A percentile compares a stretch with the other conserved stretches of the same genome.
Conservation (phyloP, 2,329 filamentous ascomycete species). For the Scopulariopsis brevicaulis region DNA sequence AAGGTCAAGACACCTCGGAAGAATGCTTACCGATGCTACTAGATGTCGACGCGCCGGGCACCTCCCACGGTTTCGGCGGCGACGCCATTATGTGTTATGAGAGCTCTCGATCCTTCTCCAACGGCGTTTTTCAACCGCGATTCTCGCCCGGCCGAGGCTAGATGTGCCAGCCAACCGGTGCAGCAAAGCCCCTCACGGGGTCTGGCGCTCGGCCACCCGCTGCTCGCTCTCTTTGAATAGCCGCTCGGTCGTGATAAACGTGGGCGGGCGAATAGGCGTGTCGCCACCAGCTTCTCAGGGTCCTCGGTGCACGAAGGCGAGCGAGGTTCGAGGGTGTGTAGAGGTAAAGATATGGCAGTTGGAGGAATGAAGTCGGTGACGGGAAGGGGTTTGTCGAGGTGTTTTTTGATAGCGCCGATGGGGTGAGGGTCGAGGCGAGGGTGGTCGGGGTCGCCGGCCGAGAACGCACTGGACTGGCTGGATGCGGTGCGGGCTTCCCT, state of each 20-base stretch:
- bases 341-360: not conserved
- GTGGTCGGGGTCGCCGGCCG: not conserved
- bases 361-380: not conserved
- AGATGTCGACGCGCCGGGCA: constrained; percentile 43
- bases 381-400: not conserved
- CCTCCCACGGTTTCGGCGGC: constrained; percentile 97
- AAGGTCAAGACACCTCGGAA: not conserved
- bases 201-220: not conserved
- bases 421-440: not conserved
- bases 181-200: not conserved
- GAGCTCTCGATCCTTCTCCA: not conserved
- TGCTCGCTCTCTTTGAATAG: not conserved
- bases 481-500: not conserved
- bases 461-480: not conserved
- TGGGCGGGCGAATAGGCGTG: no score
- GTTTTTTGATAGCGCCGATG: not conserved
- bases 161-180: not conserved
- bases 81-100: constrained; percentile 44
- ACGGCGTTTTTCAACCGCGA: not conserved
- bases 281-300: no score
- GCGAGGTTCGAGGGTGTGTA: not conserved
- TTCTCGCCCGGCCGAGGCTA: not conserved
- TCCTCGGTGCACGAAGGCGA: no score
- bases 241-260: no score
- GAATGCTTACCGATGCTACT: not conserved